phyloP scores from a whole-genome alignment of 805 yeast genomes.

The Ogataea pilisensis region DNA sequence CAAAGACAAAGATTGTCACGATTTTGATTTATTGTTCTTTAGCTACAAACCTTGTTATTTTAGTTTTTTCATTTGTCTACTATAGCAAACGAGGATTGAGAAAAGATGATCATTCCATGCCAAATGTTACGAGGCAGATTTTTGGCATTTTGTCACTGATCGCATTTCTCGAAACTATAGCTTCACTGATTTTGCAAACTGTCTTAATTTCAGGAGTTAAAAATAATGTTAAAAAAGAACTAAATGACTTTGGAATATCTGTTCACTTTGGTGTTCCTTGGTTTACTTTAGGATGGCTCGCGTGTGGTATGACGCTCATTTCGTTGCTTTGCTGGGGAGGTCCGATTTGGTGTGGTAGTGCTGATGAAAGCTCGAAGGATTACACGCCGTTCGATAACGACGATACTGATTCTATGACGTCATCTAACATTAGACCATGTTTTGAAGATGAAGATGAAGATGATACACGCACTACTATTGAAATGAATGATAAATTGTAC shows the following conservation, averaged over 20 bases:
- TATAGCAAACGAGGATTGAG: constrained; percentile 36
- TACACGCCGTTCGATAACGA: background rate
- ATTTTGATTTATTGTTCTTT: constrained; percentile 29
- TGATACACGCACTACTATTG: background rate
- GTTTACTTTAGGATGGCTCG: constrained; percentile 39
- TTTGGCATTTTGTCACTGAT: constrained; percentile 35
- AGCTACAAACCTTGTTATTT: constrained; percentile 28
- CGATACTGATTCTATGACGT: background rate
- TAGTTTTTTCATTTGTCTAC: constrained; percentile 30
- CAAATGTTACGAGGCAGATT: constrained; percentile 33
- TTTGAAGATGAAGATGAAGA: background rate
- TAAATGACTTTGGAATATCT: constrained; percentile 45
- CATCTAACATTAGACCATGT: constrained; percentile 1
- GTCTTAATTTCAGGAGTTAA: constrained; percentile 27
- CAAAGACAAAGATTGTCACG: constrained; percentile 26
- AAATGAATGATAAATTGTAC: background rate
- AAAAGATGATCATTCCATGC: constrained; percentile 31
- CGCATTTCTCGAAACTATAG: constrained; percentile 17
- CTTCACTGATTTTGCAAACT: constrained; percentile 27
- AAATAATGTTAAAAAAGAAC: constrained; percentile 26
- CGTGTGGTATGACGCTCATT: constrained; percentile 21
- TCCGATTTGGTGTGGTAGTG: constrained; percentile 53
- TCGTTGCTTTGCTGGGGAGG: constrained; percentile 33
- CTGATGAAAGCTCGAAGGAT: constrained; percentile 13
- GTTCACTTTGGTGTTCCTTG: constrained; percentile 40